Conservation (phyloP, 2,329 filamentous ascomycete species). For the Curvularia hawaiiensis region DNA sequence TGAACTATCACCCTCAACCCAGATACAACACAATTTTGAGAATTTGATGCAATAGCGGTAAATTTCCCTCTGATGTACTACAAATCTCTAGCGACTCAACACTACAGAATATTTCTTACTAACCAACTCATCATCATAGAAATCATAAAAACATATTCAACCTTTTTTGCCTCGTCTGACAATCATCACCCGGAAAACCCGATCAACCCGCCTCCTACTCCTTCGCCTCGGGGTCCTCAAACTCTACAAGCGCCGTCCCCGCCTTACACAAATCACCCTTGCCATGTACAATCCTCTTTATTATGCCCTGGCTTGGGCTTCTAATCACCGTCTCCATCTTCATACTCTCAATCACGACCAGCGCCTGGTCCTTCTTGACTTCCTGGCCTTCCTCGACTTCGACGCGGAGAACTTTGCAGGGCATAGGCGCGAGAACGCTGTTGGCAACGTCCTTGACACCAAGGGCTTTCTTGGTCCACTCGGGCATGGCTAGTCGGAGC, state of each 20-base stretch:
- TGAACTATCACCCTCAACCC: too few species aligned
- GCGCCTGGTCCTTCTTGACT: constrained; percentile 82
- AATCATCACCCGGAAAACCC: not conserved
- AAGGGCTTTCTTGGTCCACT: constrained; percentile 86
- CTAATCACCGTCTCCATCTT: constrained; percentile 63
- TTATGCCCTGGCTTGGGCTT: constrained; percentile 54
- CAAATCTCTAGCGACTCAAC: not conserved
- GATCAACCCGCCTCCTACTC: not conserved
- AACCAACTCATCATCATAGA: not conserved
- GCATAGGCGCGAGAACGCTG: constrained; percentile 92
- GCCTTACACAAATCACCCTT: constrained; percentile 54
- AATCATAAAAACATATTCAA: not conserved
- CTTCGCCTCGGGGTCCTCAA: constrained; percentile 26
- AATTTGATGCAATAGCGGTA: not conserved
- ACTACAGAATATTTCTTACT: not conserved
- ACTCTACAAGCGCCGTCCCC: constrained; percentile 50
- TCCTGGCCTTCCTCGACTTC: constrained; percentile 81
- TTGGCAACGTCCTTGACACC: constrained; percentile 80
- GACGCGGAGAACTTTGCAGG: constrained; percentile 91
- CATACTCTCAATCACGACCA: constrained; percentile 71
- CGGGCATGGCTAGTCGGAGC: constrained; percentile 63
- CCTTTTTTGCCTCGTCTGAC: not conserved
- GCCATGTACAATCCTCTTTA: constrained; percentile 56
- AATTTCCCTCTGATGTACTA: not conserved
- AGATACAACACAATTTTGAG: not conserved